A percentile compares a stretch with the other conserved stretches of the same genome.
Conservation (phyloP, 2,329 filamentous ascomycete species). For the Tolypocladium cylindrosporum region DNA sequence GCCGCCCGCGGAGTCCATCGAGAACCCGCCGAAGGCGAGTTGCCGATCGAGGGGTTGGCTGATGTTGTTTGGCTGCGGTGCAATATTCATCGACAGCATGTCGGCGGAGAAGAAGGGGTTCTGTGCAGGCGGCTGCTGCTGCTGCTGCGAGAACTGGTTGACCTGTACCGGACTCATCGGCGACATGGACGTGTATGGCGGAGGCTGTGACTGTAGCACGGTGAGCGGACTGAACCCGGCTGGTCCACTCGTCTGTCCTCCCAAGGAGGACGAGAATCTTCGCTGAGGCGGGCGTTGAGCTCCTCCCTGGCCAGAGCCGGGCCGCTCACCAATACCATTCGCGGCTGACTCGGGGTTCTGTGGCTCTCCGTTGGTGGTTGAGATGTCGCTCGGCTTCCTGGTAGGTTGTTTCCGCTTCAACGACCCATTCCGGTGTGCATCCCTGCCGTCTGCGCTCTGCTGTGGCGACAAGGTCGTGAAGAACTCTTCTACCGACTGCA, state of each 20-base stretch:
- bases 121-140: conserved; percentile 16
- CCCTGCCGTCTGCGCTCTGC: conserved; percentile 34
- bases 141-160: conserved; percentile 25
- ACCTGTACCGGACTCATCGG: conserved; percentile 42
- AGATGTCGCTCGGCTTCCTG: conserved; percentile 21
- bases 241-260: conserved; percentile 29
- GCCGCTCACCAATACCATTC: conserved; percentile 3
- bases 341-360: conserved; percentile 1
- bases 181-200: conserved; percentile 36
- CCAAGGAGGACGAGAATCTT: conserved; percentile 31
- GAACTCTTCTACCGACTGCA: conserved; percentile 93
- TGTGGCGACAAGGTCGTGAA: conserved; percentile 70
- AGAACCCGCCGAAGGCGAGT: conserved; percentile 67
- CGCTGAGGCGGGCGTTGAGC: conserved; percentile 14
- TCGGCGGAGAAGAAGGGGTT: conserved; percentile 38
- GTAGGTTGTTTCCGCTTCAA: conserved; percentile 26
- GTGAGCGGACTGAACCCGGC: conserved; percentile 29
- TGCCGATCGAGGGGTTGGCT: conserved; percentile 66
- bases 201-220: conserved; percentile 29
- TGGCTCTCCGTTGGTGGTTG: conserved; percentile 1
- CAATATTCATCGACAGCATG: conserved; percentile 42
- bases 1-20: conserved; percentile 30
- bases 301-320: conserved; percentile 3
- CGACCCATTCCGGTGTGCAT: conserved; percentile 10
- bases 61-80: conserved; percentile 37